Evolutionary conservation across 1,284 basidiomycete species (phyloP).

Genomic region (Cryptococcus depauperatus): DNA sequence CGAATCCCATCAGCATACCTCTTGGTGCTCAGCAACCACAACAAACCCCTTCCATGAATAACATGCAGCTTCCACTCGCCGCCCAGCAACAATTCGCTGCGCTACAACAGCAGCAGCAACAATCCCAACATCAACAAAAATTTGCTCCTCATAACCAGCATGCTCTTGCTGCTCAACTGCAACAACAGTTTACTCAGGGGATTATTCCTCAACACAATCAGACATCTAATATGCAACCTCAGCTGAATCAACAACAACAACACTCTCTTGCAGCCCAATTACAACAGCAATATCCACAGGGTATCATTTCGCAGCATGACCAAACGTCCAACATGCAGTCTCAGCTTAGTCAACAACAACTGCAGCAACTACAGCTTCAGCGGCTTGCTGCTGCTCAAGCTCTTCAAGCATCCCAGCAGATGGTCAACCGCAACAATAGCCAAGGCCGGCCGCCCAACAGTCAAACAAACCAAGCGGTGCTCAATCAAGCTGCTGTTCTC

Average conservation of each 20-base stretch:
- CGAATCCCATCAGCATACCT: slow-evolving; percentile 19
- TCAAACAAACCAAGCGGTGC: background rate
- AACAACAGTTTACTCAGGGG: slow-evolving; percentile 7
- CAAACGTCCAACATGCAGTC: background rate
- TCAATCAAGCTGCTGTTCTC: slow-evolving; percentile 1
- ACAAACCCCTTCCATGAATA: slow-evolving; percentile 17
- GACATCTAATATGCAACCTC: slow-evolving; percentile 11
- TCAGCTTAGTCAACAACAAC: slow-evolving; percentile 12
- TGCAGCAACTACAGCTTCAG: slow-evolving; percentile 17
- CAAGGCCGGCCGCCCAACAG: slow-evolving; percentile 1
- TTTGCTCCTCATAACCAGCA: slow-evolving; percentile 4
- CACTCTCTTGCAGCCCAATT: slow-evolving; percentile 6
- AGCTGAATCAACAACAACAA: background rate
- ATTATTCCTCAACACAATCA: too few relatives aligned
- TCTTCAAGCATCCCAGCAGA: background rate
- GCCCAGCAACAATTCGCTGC: slow-evolving; percentile 28
- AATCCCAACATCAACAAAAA: slow-evolving; percentile 6
- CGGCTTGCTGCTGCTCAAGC: slow-evolving; percentile 12
- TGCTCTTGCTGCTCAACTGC: slow-evolving; percentile 6
- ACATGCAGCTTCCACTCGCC: slow-evolving; percentile 19
- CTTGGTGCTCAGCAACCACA: slow-evolving; percentile 16
- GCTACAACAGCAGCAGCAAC: slow-evolving; percentile 22
- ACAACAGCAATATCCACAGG: slow-evolving; percentile 8
- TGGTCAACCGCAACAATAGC: background rate
- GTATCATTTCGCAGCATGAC: slow-evolving; percentile 4